Base-by-base conservation (phyloP, 768 basidiomycete genomes). In the Dentipellis fragilis region DNA sequence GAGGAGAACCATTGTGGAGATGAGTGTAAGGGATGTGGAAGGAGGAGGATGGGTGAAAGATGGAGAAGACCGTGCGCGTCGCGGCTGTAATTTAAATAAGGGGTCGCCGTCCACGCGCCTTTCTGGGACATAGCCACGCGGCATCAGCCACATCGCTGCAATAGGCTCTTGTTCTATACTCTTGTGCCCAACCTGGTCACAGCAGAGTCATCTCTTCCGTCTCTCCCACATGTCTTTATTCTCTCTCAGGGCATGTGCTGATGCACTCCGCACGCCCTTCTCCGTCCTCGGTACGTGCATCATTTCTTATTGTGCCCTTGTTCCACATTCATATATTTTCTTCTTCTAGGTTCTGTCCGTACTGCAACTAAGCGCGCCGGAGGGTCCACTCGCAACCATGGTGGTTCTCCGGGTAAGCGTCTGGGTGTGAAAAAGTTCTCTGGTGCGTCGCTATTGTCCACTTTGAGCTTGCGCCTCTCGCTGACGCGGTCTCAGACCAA, bases 311-410 rank as follows among this genome's bases (percentile, higher is more conserved):
- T 2, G 14, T 39, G 7, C 42, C 69, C 23, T 16, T n/a, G 7
- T 47, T 6, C 51, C 14, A 19, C 22, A 49, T 49, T 49, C 48
- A 49, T 49, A 42, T 49, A 49, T 40, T 36, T 38, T 48, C 38
- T 12, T 49, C 29, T 29, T 34, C 39, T n/a, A 78, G 78, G 71
- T 36, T 80, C 93, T 45, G 75, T 95, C 50, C 85, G 95, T 66
- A 95, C 88, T 11, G 93, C 96, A 37, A 97, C 96, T 56, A 99
- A 99, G 71, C 84, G 92, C 45, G 95, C 93, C 47, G 95, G 94
- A 63, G 96, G 96, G 40, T 90, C 87, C 8, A 87, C 93, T 2
- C 84, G 87, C 68, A 98, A 98, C 68, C 87, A 93, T 63, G 85
- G 95, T 57, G 88, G 90, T 58, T 93, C 93, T 0, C 86, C 92